These are phyloP conservation scores for Triticum turgidum DNA, from an alignment of 176 grass and related monocot genomes.

Conservation along the genomic window DNA sequence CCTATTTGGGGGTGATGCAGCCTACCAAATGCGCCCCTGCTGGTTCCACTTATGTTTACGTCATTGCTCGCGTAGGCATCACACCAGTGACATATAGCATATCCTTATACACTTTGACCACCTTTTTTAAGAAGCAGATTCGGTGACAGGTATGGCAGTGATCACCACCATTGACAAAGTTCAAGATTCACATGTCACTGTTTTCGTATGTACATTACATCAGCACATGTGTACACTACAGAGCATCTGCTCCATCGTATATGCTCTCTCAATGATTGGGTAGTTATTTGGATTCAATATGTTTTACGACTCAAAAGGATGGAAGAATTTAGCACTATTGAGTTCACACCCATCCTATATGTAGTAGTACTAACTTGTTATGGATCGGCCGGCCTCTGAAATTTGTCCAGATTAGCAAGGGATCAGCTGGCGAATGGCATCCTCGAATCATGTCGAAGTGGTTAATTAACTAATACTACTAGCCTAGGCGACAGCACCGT, in stretches of 20 bases:
- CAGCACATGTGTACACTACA: not conserved
- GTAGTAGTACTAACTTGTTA: not conserved
- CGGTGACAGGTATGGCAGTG: not conserved
- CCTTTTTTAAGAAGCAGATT: not conserved
- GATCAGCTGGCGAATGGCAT: not conserved
- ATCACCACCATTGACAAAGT: not conserved
- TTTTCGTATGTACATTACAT: too few species aligned
- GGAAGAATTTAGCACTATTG: not conserved
- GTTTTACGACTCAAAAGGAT: not conserved
- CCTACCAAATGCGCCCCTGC: too few species aligned
- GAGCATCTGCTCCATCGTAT: not conserved
- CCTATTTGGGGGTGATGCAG: too few species aligned
- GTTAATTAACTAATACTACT: not conserved
- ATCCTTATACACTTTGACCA: not conserved
- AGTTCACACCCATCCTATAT: not conserved
- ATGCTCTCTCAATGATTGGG: not conserved
- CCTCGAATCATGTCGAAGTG: not conserved
- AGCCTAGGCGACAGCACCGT: too few species aligned
- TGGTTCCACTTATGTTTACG: too few species aligned
- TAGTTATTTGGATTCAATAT: not conserved
- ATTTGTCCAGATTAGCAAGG: slow-evolving; percentile 8
- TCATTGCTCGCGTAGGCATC: too few species aligned
- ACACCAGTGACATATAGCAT: too few species aligned
- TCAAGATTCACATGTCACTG: not conserved
- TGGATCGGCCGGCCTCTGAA: not conserved